Evolutionary conservation across 495 filamentous ascomycete genomes (phyloP), one percentile per base, ranked within the genome.

Genomic region (Aspergillus avenaceus): DNA sequence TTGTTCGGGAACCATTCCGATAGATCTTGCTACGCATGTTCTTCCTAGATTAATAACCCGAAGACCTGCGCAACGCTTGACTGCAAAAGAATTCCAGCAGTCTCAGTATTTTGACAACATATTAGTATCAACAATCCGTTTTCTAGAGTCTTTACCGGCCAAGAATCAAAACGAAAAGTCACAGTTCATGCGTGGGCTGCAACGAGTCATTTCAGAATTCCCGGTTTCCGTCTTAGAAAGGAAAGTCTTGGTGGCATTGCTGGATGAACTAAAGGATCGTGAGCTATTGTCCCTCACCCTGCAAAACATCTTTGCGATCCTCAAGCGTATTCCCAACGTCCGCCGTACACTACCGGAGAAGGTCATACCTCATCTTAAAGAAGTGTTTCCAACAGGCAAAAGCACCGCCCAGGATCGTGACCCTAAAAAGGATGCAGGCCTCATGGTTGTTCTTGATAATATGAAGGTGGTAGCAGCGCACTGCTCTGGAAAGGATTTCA

Each of bases 81-180:
- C 82, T 47, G 95, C 92, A 28, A 81, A 83, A 44, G 91, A 96
- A 54, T 97, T 98, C 52, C 92, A 98, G 61, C 83, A 96, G 62
- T 91, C 88, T 50, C 81, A 83, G 52, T 98, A 95, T 62, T 98
- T 98, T 54, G 90, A 97, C 64, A 97, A 97, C 62, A 90, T 96
- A 43, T 76, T 98, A 19, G 87, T 98, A 22, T 93, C 90, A 1
- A 93, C 95, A 0, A 91, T 98, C 45, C 91, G 95, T 21, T 98
- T 97, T 59, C 71, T 98, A 21, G 93, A 98, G 53, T 76, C 81
- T 0, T 77, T 98, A 44, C 91, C 93, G 2, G 86, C 90, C 31
- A 98, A 98, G 69, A 96, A 90, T 3, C 78, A 87, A 0, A 86
- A 81, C 58, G 95, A 98, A 61, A 98, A 97, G 63, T 76, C 87